phyloP scores from a whole-genome alignment of 2,329 filamentous ascomycete species.

The Diplodia sapinea region DNA sequence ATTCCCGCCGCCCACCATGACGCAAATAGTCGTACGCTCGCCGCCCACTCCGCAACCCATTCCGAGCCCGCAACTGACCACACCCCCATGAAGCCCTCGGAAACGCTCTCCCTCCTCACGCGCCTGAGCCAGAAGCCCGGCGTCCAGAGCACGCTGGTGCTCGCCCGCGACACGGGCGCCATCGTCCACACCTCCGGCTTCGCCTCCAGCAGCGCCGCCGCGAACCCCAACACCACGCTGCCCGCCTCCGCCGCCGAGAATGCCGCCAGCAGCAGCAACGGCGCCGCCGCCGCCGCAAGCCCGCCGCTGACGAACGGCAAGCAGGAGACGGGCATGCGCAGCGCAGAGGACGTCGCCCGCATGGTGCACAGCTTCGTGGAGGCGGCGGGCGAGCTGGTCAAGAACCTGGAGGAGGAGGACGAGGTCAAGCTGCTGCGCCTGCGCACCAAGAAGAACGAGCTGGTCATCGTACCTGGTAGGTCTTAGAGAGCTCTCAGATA shows the following conservation, averaged over 20 bases:
- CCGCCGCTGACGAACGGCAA: slow-evolving; percentile 37
- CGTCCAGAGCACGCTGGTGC: slow-evolving; percentile 76
- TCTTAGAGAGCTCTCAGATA: neutral
- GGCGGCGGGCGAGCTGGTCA: slow-evolving; percentile 70
- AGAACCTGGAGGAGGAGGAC: slow-evolving; percentile 76
- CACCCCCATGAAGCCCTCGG: slow-evolving; percentile 50
- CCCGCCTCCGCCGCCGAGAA: slow-evolving; percentile 43
- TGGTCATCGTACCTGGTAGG: slow-evolving; percentile 75
- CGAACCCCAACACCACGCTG: slow-evolving; percentile 50
- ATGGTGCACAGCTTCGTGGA: slow-evolving; percentile 79
- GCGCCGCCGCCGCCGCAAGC: slow-evolving; percentile 36
- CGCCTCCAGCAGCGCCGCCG: slow-evolving; percentile 63
- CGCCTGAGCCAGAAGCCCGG: slow-evolving; percentile 78
- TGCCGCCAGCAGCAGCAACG: slow-evolving; percentile 38
- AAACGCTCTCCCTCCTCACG: slow-evolving; percentile 68
- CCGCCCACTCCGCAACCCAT: neutral
- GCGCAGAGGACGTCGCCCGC: slow-evolving; percentile 73
- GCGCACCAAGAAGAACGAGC: slow-evolving; percentile 82
- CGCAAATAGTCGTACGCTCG: slow-evolving; percentile 28
- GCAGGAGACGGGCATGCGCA: slow-evolving; percentile 58
- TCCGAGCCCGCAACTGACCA: neutral
- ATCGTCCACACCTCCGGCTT: slow-evolving; percentile 78
- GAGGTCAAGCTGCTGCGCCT: slow-evolving; percentile 77
- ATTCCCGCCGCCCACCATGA: slow-evolving; percentile 24
- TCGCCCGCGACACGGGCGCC: slow-evolving; percentile 73